Evolutionary conservation across 768 basidiomycete genomes (phyloP), one percentile per base, ranked within the genome.

Genomic region (Leccinellum albellum): DNA sequence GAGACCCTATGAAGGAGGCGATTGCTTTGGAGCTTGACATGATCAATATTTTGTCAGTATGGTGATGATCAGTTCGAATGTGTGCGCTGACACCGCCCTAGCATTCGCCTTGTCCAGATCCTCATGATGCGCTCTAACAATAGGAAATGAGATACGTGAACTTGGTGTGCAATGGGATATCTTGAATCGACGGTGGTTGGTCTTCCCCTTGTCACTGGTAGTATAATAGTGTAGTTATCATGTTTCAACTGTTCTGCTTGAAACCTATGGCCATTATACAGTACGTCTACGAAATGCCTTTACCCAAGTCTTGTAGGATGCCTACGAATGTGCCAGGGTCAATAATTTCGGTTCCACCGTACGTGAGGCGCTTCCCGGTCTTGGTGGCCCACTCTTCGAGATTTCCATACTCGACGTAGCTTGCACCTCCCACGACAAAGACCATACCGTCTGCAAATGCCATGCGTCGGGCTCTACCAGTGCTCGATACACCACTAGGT

Each of bases 331-430:
- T 85, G 68, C 82, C 85, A 6, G 97, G 97, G 64, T 93, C 89
- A 49, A 97, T 67, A 40, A 99, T 94, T 69, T 98, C 97, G 17
- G 96, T 98, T 20, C 92, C 91, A 17, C 97, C 97, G 70, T 99
- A 99, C 33, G 91, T 89, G 46, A 98, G 84, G 60, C 84, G 79
- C 73, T 93, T 92, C 14, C 91, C 91, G 6, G 85, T 84, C 74
- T 84, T 86, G 52, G 73, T 75, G 4, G 91, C 91, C 94, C 95
- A 97, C 73, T 98, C 96, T 71, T 89, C 86, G 57, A 99, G 73
- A 70, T 98, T 98, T 5, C 94, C 94, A 64, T 95, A 98, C 74
- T 99, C 97, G 51, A 98, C 94, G 66, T 98, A 96, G 15, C 94
- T 90, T 4, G 94, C 97, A 1, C 97, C 97, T 8, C 97, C 97